phyloP scores from a whole-genome alignment of 345 rosid genomes.

The Litchi chinensis region DNA sequence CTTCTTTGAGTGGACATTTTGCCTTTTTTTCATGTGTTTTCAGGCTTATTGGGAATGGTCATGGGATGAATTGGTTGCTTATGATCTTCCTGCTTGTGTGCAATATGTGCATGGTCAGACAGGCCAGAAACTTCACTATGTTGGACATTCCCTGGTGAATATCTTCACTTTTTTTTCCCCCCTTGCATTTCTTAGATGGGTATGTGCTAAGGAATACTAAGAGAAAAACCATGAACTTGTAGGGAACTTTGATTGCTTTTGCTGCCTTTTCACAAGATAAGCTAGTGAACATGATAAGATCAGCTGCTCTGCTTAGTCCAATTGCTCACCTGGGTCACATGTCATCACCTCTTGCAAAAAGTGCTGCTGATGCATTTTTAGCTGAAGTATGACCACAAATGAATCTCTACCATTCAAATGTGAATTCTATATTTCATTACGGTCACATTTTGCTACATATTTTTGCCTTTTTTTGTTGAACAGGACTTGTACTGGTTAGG shows the following conservation, averaged over 20 bases:
- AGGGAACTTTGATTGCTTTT: conserved; percentile 61
- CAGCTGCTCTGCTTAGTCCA: conserved; percentile 60
- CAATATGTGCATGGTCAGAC: conserved; percentile 42
- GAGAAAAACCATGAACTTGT: neutral
- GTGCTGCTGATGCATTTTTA: conserved; percentile 34
- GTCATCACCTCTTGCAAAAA: conserved; percentile 41
- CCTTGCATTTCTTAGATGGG: neutral
- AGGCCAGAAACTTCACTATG: conserved; percentile 49
- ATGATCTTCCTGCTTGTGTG: conserved; percentile 54
- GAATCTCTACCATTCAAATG: neutral
- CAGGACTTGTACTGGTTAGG: conserved; percentile 39
- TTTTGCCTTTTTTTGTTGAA: neutral
- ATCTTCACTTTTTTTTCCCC: neutral
- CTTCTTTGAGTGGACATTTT: neutral
- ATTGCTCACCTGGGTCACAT: conserved; percentile 47
- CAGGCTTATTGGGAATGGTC: conserved; percentile 74
- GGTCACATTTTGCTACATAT: conserved; percentile 9
- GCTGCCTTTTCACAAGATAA: conserved; percentile 51
- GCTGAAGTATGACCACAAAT: conserved; percentile 38
- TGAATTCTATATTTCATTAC: neutral
- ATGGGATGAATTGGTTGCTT: conserved; percentile 53
- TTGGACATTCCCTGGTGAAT: conserved; percentile 56
- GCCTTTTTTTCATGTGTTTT: neutral
- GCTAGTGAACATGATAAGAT: conserved; percentile 44
- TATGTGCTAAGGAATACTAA: neutral